Percentiles rank a stretch among this genome's conserved stretches.
Conservation (phyloP, 1,284 basidiomycete genomes). For the Coniferiporia weirii region DNA sequence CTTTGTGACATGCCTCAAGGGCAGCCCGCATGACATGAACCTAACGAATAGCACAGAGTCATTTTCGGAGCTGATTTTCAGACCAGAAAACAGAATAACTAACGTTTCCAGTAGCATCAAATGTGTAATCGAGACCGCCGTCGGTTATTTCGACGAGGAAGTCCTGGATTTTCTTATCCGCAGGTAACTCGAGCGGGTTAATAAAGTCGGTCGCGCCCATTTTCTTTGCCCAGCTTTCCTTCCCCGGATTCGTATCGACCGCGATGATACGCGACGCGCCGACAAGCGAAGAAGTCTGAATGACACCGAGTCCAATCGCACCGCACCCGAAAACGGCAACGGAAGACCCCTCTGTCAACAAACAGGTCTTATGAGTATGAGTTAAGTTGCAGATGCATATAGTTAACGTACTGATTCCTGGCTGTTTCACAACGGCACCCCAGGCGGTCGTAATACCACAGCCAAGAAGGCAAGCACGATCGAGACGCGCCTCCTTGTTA, state of each 20-base stretch:
- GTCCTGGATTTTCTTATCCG: slow-evolving; percentile 83
- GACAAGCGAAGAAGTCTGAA: slow-evolving; percentile 77
- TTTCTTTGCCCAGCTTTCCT: slow-evolving; percentile 85
- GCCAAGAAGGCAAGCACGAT: slow-evolving; percentile 92
- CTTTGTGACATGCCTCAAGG: slow-evolving; percentile 97
- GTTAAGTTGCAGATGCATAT: not conserved
- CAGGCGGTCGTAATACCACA: slow-evolving; percentile 98
- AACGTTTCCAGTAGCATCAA: slow-evolving; percentile 94
- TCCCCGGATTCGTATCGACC: slow-evolving; percentile 84
- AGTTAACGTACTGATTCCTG: slow-evolving; percentile 60
- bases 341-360: slow-evolving; percentile 61
- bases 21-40: slow-evolving; percentile 93
- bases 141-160: slow-evolving; percentile 91
- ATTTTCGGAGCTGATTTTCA: not conserved
- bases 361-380: not conserved
- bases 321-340: slow-evolving; percentile 96
- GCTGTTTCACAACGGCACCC: slow-evolving; percentile 81
- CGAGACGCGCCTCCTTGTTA: slow-evolving; percentile 80
- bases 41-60: slow-evolving; percentile 28
- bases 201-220: slow-evolving; percentile 98
- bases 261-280: slow-evolving; percentile 89
- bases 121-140: slow-evolving; percentile 96
- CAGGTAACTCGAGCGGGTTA: slow-evolving; percentile 74
- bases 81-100: slow-evolving; percentile 22
- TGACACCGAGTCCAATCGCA: slow-evolving; percentile 92